phyloP scores from a whole-genome alignment of 805 yeast genomes.

The Sungouiella blattae region DNA sequence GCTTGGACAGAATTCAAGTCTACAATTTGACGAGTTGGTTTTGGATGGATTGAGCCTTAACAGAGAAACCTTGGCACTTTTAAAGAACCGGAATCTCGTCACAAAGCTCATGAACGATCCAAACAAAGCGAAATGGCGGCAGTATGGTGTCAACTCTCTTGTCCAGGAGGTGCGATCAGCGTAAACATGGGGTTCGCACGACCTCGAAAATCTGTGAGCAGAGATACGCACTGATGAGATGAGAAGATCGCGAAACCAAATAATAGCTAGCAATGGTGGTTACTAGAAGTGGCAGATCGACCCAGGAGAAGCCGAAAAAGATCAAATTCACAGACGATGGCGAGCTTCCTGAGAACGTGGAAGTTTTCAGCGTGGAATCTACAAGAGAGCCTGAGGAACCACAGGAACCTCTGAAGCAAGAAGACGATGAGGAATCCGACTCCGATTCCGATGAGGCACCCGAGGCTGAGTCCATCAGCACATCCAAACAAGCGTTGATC shows the following conservation, averaged over 20 bases:
- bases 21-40: constrained; percentile 20
- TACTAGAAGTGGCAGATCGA: constrained; percentile 24
- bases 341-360: constrained; percentile 13
- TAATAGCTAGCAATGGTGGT: constrained; percentile 20
- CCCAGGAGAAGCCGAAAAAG: constrained; percentile 20
- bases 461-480: constrained; percentile 38
- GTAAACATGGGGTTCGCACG: neutral
- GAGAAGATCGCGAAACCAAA: constrained; percentile 3
- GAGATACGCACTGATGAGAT: constrained; percentile 5
- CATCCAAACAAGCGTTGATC: constrained; percentile 24
- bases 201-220: neutral
- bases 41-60: constrained; percentile 35
- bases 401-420: too few species aligned
- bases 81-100: constrained; percentile 17
- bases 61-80: constrained; percentile 22
- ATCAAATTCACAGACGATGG: constrained; percentile 33
- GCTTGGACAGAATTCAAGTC: constrained; percentile 3
- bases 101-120: constrained; percentile 22
- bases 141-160: constrained; percentile 33
- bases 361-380: constrained; percentile 7
- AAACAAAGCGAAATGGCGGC: constrained; percentile 27
- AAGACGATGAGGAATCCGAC: constrained; percentile 16
- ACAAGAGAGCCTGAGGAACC: constrained; percentile 16
- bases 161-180: constrained; percentile 6
- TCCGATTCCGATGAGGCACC: constrained; percentile 37